Evolutionary conservation across 805 yeast species (phyloP).

Genomic region (Martiniozyma abietophila): DNA sequence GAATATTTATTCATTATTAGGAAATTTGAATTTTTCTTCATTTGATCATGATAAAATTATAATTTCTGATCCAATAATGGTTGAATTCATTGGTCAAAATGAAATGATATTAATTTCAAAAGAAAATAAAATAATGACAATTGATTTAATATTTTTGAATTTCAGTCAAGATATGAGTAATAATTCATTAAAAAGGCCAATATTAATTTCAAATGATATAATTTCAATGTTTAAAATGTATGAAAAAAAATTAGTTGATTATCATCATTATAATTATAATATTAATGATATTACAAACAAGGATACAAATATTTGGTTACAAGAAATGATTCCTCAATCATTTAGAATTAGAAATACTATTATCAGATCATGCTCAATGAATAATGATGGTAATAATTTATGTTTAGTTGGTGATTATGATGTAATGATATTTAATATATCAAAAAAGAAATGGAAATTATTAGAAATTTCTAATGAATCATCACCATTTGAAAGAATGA

Average conservation of each 20-base stretch:
- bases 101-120: slow-evolving; percentile 25
- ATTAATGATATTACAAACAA: slow-evolving; percentile 18
- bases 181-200: slow-evolving; percentile 29
- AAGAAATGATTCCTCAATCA: slow-evolving; percentile 34
- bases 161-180: slow-evolving; percentile 18
- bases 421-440: slow-evolving; percentile 32
- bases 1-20: slow-evolving; percentile 39
- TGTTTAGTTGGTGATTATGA: slow-evolving; percentile 43
- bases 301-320: slow-evolving; percentile 38
- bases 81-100: slow-evolving; percentile 22
- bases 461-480: slow-evolving; percentile 26
- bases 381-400: slow-evolving; percentile 38
- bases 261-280: slow-evolving; percentile 23
- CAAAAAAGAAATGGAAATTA: slow-evolving; percentile 38
- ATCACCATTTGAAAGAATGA: slow-evolving; percentile 16
- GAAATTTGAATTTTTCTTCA: slow-evolving; percentile 35
- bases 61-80: slow-evolving; percentile 13
- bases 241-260: slow-evolving; percentile 32
- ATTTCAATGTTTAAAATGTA: slow-evolving; percentile 38
- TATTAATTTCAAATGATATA: slow-evolving; percentile 31
- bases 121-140: slow-evolving; percentile 22
- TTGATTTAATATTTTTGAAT: slow-evolving; percentile 20
- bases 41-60: slow-evolving; percentile 25
- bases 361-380: slow-evolving; percentile 31
- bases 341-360: slow-evolving; percentile 38